These are phyloP conservation scores for Globisporangium megalacanthum DNA, from an alignment of 352 stramenopile species.

Conservation along the genomic window DNA sequence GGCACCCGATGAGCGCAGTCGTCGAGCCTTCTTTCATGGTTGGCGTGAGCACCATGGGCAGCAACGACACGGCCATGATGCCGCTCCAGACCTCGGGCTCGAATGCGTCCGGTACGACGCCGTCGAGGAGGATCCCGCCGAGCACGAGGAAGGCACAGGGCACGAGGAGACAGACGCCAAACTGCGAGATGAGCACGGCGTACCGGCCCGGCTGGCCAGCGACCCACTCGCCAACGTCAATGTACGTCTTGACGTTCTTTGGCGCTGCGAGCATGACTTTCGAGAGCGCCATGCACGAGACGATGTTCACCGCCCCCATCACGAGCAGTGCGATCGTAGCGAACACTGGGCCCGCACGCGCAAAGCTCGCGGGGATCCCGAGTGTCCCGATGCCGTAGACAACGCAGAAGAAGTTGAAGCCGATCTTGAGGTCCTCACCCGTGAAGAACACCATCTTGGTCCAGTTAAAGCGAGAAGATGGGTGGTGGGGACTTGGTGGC, in stretches of 20 bases:
- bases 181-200: conserved; percentile 30
- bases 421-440: conserved; percentile 35
- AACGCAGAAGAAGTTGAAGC: conserved; percentile 45
- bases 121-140: conserved; percentile 36
- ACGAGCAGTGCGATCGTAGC: conserved; percentile 39
- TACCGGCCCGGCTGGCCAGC: conserved; percentile 37
- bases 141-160: conserved; percentile 50
- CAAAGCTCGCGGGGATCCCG: conserved; percentile 48
- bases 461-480: too few relatives aligned
- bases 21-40: conserved; percentile 39
- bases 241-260: conserved; percentile 38
- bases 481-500: too few relatives aligned
- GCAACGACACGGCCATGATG: conserved; percentile 31
- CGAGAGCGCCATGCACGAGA: conserved; percentile 32
- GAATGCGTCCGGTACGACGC: conserved; percentile 49
- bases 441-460: conserved; percentile 25
- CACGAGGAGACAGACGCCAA: conserved; percentile 40
- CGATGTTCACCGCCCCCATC: conserved; percentile 49
- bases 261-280: conserved; percentile 48
- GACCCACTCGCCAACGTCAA: conserved; percentile 40
- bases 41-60: conserved; percentile 33
- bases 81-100: conserved; percentile 36
- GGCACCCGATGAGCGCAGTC: conserved; percentile 28
- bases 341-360: conserved; percentile 35
- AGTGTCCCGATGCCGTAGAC: conserved; percentile 58